phyloP scores from a whole-genome alignment of 441 rosid species.

The Mallotus japonicus region DNA sequence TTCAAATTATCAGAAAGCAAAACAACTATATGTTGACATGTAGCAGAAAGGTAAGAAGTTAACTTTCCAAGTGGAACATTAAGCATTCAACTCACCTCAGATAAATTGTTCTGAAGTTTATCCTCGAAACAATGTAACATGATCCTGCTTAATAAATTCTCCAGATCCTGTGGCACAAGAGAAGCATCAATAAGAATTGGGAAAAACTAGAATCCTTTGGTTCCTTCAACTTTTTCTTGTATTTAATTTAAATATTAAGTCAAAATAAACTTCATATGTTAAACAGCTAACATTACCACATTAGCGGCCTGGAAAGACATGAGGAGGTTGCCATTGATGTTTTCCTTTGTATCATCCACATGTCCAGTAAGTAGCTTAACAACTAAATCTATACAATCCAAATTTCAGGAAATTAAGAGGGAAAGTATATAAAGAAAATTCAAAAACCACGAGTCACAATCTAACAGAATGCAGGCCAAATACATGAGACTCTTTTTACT shows the following conservation, averaged over 20 bases:
- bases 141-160: constrained; percentile 41
- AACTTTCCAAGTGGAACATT: no score
- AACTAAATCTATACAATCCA: constrained; percentile 40
- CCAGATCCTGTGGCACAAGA: constrained; percentile 47
- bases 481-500: neutral
- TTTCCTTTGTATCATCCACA: constrained; percentile 66
- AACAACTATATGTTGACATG: no score
- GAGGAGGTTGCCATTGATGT: constrained; percentile 48
- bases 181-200: neutral
- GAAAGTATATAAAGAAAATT: neutral
- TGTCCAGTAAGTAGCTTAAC: constrained; percentile 50
- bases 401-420: neutral
- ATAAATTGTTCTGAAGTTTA: constrained; percentile 30
- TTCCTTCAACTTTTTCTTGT: neutral
- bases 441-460: neutral
- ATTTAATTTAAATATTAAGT: neutral
- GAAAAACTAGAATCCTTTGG: neutral
- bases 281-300: constrained; percentile 41
- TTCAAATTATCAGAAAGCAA: neutral
- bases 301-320: constrained; percentile 37
- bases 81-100: constrained; percentile 51
- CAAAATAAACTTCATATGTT: neutral
- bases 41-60: no score
- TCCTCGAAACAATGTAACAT: constrained; percentile 47
- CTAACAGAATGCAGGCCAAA: neutral